Evolutionary conservation across 805 yeast species (phyloP).

Genomic region (Nakazawaea sp.): DNA sequence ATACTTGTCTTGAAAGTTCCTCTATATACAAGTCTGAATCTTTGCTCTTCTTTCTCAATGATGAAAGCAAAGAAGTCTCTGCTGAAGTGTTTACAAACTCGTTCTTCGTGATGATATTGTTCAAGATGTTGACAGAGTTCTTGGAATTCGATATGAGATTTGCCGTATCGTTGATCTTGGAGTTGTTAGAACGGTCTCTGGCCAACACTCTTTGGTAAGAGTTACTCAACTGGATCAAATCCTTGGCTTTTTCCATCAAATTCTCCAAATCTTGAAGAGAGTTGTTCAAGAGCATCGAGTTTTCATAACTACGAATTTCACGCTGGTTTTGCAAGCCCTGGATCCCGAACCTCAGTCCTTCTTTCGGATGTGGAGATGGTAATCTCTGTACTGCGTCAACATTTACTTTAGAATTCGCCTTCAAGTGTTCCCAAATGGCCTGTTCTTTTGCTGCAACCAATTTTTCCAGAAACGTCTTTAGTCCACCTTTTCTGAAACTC

Average conservation of each 20-base stretch:
- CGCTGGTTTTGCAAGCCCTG: slow-evolving; percentile 59
- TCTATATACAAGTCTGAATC: slow-evolving; percentile 28
- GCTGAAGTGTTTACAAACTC: slow-evolving; percentile 19
- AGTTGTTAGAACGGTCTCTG: slow-evolving; percentile 10
- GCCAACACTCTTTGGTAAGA: slow-evolving; percentile 27
- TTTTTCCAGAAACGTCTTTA: slow-evolving; percentile 41
- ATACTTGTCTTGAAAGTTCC: slow-evolving; percentile 73
- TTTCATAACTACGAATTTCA: slow-evolving; percentile 46
- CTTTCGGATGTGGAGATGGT: neutral
- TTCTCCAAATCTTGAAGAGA: slow-evolving; percentile 75
- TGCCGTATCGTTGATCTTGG: slow-evolving; percentile 18
- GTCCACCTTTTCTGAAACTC: slow-evolving; percentile 74
- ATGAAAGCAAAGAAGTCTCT: slow-evolving; percentile 15
- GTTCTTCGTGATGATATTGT: slow-evolving; percentile 20
- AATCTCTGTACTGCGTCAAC: slow-evolving; percentile 25
- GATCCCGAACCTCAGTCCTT: slow-evolving; percentile 45
- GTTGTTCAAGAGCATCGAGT: slow-evolving; percentile 52
- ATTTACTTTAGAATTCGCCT: slow-evolving; percentile 21
- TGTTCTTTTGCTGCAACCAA: slow-evolving; percentile 38
- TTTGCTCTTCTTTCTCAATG: slow-evolving; percentile 12
- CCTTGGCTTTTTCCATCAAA: slow-evolving; percentile 71
- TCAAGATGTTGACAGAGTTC: slow-evolving; percentile 20
- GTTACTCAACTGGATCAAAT: slow-evolving; percentile 53
- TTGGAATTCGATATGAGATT: slow-evolving; percentile 22
- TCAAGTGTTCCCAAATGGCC: slow-evolving; percentile 37